Conservation (phyloP, 2,329 filamentous ascomycete species). For the Cordyceps fumosorosea region DNA sequence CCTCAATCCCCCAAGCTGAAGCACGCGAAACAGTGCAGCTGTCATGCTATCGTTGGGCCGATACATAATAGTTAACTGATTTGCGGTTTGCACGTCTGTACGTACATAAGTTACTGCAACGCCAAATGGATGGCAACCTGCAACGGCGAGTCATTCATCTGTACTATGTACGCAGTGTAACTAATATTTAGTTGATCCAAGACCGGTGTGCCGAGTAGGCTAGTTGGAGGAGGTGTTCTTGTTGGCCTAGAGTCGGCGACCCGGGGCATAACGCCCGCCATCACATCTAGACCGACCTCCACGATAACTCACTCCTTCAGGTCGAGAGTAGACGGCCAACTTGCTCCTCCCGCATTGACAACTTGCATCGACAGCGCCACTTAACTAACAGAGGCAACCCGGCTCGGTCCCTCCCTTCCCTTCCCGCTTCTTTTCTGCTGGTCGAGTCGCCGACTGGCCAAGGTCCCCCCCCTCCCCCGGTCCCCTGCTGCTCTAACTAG, state of each 20-base stretch:
- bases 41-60: background rate
- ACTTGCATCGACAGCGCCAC: background rate
- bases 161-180: too few relatives aligned
- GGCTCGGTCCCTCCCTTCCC: background rate
- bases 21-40: background rate
- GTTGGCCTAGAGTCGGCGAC: background rate
- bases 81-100: background rate
- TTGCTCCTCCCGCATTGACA: too few relatives aligned
- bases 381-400: background rate
- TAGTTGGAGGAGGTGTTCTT: background rate
- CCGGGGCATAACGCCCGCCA: too few relatives aligned
- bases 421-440: background rate
- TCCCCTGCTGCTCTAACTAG: background rate
- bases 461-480: background rate
- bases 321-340: too few relatives aligned
- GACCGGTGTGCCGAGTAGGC: background rate
- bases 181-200: background rate
- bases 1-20: background rate
- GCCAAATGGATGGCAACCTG: background rate
- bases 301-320: too few relatives aligned
- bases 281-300: background rate
- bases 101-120: background rate
- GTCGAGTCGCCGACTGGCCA: background rate
- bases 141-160: conserved; percentile 6
- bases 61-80: background rate